Conservation (phyloP, 2,329 filamentous ascomycete genomes). For the Coleophoma crateriformis region DNA sequence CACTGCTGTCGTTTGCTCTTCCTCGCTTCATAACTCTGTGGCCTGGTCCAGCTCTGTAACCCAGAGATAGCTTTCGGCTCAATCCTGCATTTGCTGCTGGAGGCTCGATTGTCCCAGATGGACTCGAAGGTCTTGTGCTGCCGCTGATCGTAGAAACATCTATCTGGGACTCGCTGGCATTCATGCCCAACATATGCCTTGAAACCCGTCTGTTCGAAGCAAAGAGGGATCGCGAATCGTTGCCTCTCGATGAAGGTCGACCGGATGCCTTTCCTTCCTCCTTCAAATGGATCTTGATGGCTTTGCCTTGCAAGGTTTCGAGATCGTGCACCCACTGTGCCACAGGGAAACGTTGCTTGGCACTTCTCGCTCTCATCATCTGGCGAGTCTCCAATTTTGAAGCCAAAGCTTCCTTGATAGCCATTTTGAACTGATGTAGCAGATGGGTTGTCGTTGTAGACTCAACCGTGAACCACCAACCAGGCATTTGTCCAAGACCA, state of each 20-base stretch:
- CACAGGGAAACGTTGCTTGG: constrained; percentile 62
- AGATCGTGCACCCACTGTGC: constrained; percentile 62
- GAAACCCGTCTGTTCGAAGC: background rate
- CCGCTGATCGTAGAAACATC: background rate
- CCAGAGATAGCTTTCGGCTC: background rate
- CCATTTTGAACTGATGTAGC: constrained; percentile 58
- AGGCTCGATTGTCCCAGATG: background rate
- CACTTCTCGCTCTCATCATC: constrained; percentile 59
- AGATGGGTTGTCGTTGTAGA: constrained; percentile 58
- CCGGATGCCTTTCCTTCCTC: constrained; percentile 22
- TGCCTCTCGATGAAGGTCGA: background rate
- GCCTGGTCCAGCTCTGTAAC: constrained; percentile 1
- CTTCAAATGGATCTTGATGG: constrained; percentile 43
- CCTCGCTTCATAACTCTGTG: background rate
- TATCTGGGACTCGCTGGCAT: background rate
- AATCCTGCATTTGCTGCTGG: background rate
- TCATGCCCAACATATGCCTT: background rate
- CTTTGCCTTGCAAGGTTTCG: constrained; percentile 55
- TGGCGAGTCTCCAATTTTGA: constrained; percentile 50
- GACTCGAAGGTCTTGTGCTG: background rate
- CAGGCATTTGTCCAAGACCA: constrained; percentile 65
- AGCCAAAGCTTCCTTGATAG: constrained; percentile 55
- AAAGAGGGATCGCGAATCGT: background rate
- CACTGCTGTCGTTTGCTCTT: background rate
- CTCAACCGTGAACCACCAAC: constrained; percentile 67